Evolutionary conservation across 345 rosid species (phyloP).

Genomic region (Salix suchowensis): DNA sequence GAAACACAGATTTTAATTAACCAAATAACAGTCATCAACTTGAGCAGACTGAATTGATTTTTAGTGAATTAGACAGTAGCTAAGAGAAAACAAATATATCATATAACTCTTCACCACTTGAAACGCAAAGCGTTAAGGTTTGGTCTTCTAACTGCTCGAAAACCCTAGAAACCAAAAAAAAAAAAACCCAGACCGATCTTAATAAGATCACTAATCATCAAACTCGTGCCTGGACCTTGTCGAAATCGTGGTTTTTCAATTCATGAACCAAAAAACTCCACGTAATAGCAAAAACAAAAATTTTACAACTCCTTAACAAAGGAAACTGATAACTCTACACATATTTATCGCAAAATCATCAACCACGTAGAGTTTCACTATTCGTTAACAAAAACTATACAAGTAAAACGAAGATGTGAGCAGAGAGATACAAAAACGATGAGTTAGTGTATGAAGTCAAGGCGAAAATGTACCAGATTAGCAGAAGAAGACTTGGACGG

Average conservation of each 20-base stretch:
- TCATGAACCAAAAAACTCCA: background rate
- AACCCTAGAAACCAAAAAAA: background rate
- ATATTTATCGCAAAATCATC: background rate
- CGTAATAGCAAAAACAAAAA: background rate
- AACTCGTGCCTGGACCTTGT: background rate
- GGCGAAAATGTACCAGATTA: background rate
- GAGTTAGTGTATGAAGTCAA: background rate
- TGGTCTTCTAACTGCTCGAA: background rate
- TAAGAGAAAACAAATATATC: background rate
- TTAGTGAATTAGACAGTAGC: background rate
- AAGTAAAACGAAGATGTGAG: background rate
- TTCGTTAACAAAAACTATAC: background rate
- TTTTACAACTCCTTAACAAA: background rate
- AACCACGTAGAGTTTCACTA: background rate
- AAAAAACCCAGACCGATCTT: background rate
- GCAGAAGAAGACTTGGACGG: background rate
- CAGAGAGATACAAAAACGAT: background rate
- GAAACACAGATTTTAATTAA: background rate
- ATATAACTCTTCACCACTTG: background rate
- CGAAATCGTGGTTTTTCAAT: background rate
- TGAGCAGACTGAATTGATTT: background rate
- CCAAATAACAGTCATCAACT: background rate
- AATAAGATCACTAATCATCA: background rate
- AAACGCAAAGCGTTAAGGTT: background rate
- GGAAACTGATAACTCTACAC: background rate